phyloP scores from a whole-genome alignment of 2,329 filamentous ascomycete species.

The Xylaria sp. region DNA sequence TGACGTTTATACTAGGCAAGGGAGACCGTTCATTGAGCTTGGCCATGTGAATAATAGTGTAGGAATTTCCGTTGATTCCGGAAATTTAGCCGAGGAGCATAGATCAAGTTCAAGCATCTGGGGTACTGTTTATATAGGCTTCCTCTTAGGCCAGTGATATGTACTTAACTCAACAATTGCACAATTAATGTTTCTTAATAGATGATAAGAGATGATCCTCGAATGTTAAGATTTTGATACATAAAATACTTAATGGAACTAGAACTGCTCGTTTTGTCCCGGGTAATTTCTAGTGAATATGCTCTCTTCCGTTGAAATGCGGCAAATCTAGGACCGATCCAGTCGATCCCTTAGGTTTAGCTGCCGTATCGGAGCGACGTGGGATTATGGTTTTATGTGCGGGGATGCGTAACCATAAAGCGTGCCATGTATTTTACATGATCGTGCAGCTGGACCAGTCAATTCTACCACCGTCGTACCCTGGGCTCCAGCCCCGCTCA shows the following conservation, averaged over 20 bases:
- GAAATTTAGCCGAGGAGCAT: no score
- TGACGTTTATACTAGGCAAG: no score
- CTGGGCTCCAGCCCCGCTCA: background rate
- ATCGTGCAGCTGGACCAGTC: background rate
- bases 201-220: no score
- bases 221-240: no score
- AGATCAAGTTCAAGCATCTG: no score
- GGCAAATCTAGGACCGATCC: background rate
- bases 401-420: background rate
- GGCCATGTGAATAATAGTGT: no score
- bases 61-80: no score
- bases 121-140: no score
- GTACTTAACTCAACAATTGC: no score
- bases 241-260: background rate
- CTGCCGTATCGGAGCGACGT: background rate
- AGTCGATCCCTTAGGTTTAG: background rate
- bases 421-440: background rate
- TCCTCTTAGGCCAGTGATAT: no score
- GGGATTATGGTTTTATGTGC: background rate
- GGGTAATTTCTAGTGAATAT: background rate
- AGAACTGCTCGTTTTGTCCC: background rate
- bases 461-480: background rate
- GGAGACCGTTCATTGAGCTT: no score
- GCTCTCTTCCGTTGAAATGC: background rate
- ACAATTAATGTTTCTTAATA: no score